Conservation (phyloP, 2,329 filamentous ascomycete genomes). For the Colletotrichum graminicola region DNA sequence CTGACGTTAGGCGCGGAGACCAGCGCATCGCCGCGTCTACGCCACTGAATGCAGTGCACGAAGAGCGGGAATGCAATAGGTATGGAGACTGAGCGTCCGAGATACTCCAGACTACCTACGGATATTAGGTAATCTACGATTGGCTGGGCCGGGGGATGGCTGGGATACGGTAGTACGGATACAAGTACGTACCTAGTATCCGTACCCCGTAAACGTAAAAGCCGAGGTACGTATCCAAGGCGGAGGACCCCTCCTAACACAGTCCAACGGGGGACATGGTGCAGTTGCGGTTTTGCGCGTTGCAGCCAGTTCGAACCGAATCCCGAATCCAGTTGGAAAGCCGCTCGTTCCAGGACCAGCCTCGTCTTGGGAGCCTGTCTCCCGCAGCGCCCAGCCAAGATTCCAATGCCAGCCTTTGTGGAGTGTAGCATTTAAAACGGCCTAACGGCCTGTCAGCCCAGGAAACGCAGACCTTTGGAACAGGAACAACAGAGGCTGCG, state of each 20-base stretch:
- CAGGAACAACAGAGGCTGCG: not conserved
- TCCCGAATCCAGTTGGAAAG: no score
- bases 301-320: no score
- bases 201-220: no score
- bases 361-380: not conserved
- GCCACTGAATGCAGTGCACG: not conserved
- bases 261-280: no score
- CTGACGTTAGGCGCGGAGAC: slow-evolving; percentile 36
- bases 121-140: slow-evolving; percentile 24
- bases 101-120: not conserved
- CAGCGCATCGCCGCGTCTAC: slow-evolving; percentile 19
- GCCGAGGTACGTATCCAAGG: no score
- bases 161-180: no score
- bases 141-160: not conserved
- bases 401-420: slow-evolving; percentile 1
- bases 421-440: not conserved
- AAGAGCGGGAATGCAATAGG: no score
- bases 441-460: not conserved
- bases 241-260: no score
- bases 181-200: no score
- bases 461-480: not conserved
- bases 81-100: no score
- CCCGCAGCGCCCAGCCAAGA: slow-evolving; percentile 14
- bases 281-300: no score
- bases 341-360: no score